Conservation (phyloP, 306 rosid genomes). For the Styphnolobium japonicum region DNA sequence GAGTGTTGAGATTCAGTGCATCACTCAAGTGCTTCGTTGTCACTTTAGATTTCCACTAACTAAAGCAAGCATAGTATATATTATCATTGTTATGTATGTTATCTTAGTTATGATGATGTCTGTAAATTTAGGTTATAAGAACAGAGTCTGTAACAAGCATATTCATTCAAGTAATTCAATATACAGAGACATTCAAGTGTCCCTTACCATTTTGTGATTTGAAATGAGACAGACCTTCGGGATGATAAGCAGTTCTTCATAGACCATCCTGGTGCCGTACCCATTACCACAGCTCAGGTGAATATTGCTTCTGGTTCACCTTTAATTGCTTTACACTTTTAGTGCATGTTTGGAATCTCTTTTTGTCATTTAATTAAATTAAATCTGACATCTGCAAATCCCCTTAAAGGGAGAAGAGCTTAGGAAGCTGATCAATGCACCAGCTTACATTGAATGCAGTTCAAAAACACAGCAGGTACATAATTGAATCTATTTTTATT, state of each 20-base stretch:
- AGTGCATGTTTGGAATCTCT: background rate
- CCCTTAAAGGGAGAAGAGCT: conserved; percentile 91
- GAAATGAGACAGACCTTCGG: conserved; percentile 78
- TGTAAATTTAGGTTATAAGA: too few species aligned
- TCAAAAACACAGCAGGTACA: conserved; percentile 90
- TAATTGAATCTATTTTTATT: background rate
- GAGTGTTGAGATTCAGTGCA: too few species aligned
- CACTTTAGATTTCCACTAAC: too few species aligned
- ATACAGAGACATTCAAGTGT: too few species aligned
- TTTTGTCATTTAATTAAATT: background rate
- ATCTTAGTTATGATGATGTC: too few species aligned
- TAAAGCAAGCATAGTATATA: too few species aligned
- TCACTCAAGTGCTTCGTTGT: too few species aligned
- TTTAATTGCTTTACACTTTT: background rate
- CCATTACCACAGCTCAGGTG: conserved; percentile 86
- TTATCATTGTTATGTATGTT: too few species aligned
- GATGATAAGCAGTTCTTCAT: conserved; percentile 91
- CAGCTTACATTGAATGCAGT: conserved; percentile 96
- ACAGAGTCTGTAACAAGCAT: too few species aligned
- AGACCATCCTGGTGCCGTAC: conserved; percentile 98
- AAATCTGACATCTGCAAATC: conserved; percentile 14
- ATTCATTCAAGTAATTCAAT: too few species aligned
- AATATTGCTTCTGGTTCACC: conserved; percentile 6
- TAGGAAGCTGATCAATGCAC: conserved; percentile 86
- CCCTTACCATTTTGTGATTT: conserved; percentile 21